Conservation (phyloP, 495 filamentous ascomycete genomes). For the Amorphotheca resinae region DNA sequence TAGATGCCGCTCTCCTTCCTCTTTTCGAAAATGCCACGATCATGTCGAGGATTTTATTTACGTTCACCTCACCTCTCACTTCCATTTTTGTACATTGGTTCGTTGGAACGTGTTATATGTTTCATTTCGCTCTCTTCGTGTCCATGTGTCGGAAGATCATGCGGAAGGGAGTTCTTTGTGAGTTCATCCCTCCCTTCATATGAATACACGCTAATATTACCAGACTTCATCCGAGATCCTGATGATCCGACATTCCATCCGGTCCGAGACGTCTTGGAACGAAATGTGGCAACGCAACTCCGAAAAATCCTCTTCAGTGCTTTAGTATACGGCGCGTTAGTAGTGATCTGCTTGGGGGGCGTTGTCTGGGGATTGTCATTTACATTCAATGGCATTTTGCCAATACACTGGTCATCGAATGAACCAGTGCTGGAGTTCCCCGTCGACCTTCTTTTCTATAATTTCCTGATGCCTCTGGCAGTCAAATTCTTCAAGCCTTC, state of each 20-base stretch:
- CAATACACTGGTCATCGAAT: slow-evolving; percentile 84
- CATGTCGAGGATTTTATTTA: slow-evolving; percentile 62
- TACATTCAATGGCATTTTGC: slow-evolving; percentile 56
- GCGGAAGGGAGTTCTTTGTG: slow-evolving; percentile 82
- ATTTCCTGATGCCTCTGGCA: slow-evolving; percentile 81
- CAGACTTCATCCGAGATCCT: slow-evolving; percentile 94
- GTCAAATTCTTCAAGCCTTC: slow-evolving; percentile 74
- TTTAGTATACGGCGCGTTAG: slow-evolving; percentile 86
- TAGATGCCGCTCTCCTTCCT: slow-evolving; percentile 80
- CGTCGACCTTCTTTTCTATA: slow-evolving; percentile 88
- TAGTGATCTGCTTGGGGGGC: slow-evolving; percentile 85
- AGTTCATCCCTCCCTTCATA: slow-evolving; percentile 23
- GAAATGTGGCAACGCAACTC: slow-evolving; percentile 83
- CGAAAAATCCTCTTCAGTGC: slow-evolving; percentile 94
- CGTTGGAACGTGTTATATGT: slow-evolving; percentile 98
- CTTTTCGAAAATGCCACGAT: slow-evolving; percentile 73
- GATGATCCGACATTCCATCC: slow-evolving; percentile 98
- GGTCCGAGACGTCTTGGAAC: slow-evolving; percentile 90
- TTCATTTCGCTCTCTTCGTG: slow-evolving; percentile 97
- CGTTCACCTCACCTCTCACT: slow-evolving; percentile 61
- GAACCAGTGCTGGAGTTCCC: slow-evolving; percentile 90
- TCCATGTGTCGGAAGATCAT: slow-evolving; percentile 98
- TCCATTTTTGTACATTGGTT: slow-evolving; percentile 98
- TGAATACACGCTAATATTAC: not conserved
- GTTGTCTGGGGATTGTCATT: slow-evolving; percentile 85